Base-by-base conservation (phyloP, 169 alveolate genomes). In the Plasmodium relictum region DNA sequence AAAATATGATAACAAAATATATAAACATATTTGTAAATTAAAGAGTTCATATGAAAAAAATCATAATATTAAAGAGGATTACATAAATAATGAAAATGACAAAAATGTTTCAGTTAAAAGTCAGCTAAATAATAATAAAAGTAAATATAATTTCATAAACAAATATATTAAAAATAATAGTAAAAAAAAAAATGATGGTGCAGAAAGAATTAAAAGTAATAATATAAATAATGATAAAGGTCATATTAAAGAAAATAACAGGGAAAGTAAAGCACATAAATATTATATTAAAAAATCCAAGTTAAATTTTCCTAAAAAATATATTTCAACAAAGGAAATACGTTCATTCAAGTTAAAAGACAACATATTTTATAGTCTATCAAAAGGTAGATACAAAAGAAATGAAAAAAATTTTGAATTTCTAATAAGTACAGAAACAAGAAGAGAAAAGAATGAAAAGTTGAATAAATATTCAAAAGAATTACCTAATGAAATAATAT, bases 381-480 rank as follows among this genome's bases (percentile, higher is more conserved):
- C 42, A 24, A 73, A 73, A 26, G 7, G 22, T 73, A 56, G 48
- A 73, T 18, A 52, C 6, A 22, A 50, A 26, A 24, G 8, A 6
- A 48, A 73, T 22, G 80, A 22, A 70, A 24, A 5, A 73, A 50
- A 62, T 20, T 62, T 62, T 63, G 68, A 76, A 26, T 76, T 62
- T 76, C 62, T 76, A 62, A 62, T 76, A 44, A 76, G 62, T 41
- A 62, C 88, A 24, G 12, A 76, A 44, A 37, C 22, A 7, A 41
- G 24, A 52, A 76, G 62, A 50, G 76, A 61, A 74, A 24, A 59
- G 41, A 52, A 54, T 41, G 56, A 44, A 63, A 42, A 41, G 10
- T 9, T 10, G 10, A 42, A 44, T 58, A 45, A 44, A n/a, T n/a
- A 54, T 26, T 48, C 56, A 12, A 52, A 76, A 39, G 22, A 44